Conservation (phyloP, 1,284 basidiomycete genomes). For the Melampsora americana region DNA sequence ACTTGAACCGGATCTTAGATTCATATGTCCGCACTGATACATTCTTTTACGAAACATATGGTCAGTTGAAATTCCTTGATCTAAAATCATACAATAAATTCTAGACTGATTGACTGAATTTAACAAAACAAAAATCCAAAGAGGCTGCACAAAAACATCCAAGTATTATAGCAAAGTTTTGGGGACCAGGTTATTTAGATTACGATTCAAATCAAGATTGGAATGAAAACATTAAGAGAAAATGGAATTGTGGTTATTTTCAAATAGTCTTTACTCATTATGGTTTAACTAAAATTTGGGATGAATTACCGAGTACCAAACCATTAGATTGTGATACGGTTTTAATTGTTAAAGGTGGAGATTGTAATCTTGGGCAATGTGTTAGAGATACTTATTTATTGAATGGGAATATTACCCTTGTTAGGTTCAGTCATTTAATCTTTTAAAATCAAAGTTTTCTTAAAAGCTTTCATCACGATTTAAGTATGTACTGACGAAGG, state of each 20-base stretch:
- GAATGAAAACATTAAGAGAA: neutral
- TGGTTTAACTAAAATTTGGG: neutral
- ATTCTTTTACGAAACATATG: conserved; percentile 4
- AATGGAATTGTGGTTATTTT: neutral
- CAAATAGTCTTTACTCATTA: neutral
- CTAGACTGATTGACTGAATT: neutral
- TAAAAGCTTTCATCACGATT: neutral
- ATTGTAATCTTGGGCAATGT: conserved; percentile 5
- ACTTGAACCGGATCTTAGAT: neutral
- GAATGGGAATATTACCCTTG: neutral
- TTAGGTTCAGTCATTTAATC: neutral
- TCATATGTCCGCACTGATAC: neutral
- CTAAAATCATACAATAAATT: neutral
- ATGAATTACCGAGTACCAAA: neutral
- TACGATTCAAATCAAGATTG: neutral
- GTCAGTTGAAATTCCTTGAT: neutral
- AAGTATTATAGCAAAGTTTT: neutral
- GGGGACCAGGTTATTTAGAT: neutral
- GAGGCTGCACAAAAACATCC: neutral
- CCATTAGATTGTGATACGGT: neutral
- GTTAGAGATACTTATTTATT: conserved; percentile 4
- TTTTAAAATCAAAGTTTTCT: neutral
- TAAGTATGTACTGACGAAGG: too few relatives aligned
- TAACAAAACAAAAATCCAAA: neutral
- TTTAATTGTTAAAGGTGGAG: neutral